Base-by-base conservation (phyloP, 2,329 filamentous ascomycete genomes). In the Scolecobasidium constrictum region DNA sequence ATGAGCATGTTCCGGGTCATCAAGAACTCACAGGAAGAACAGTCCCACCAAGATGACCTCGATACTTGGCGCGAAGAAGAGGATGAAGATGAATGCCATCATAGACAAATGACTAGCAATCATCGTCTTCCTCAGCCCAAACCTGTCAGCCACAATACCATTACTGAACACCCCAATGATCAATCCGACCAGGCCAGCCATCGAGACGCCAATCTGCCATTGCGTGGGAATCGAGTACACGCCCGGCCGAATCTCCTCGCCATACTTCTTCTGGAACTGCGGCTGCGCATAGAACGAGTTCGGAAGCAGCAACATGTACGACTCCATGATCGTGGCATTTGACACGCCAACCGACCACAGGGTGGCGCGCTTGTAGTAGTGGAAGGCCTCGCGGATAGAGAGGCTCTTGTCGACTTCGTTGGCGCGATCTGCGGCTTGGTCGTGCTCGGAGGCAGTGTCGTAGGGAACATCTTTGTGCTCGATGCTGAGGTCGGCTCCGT, bases 321-420 rank as follows among this genome's bases (percentile, higher is more conserved):
- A 86, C 61, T 94, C 86, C 87, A 94, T 94, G 53, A 77, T 78
- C 55, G 94, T 93, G 58, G 83, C 88, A 0, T 85, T 88, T n/a
- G 83, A 90, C 60, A 94, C 90, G 47, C 93, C 67, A 38, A 94
- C 55, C 52, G 81, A 86, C 85, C 86, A 94, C 18, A 68, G 73
- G 44, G 93, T 80, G 16, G 87, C 87, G 66, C n/a, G n/a, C n/a
- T n/a, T n/a, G n/a, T n/a, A n/a, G n/a, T n/a, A n/a, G n/a, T n/a
- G n/a, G n/a, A n/a, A n/a, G n/a, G n/a, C n/a, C n/a, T n/a, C n/a
- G n/a, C n/a, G n/a, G n/a, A n/a, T n/a, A n/a, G n/a, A n/a, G n/a
- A n/a, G n/a, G n/a, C n/a, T n/a, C n/a, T n/a, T n/a, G n/a, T n/a
- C n/a, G n/a, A n/a, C n/a, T n/a, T n/a, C n/a, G n/a, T n/a, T n/a